These are phyloP conservation scores for Ambrosia artemisiifolia DNA, from an alignment of 129 eudicot species.

Conservation along the genomic window DNA sequence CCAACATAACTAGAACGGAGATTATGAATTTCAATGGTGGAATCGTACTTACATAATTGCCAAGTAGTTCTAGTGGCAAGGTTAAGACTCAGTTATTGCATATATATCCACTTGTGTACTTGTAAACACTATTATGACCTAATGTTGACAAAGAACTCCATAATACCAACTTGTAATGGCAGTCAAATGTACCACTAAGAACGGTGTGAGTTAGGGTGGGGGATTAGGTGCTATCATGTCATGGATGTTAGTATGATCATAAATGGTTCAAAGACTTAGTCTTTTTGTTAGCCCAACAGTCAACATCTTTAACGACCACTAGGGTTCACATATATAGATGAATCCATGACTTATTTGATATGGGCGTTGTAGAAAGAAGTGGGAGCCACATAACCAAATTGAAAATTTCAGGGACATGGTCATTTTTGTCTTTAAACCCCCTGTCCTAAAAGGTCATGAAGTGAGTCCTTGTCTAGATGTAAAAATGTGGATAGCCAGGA, in stretches of 20 bases:
- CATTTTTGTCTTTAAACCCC: slow-evolving; percentile 24
- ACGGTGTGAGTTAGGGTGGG: slow-evolving; percentile 23
- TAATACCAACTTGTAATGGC: slow-evolving; percentile 26
- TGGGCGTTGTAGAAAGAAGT: slow-evolving; percentile 5
- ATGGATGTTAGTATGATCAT: slow-evolving; percentile 6
- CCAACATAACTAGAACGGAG: neutral
- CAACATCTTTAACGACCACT: neutral
- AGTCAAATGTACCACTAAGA: slow-evolving; percentile 20
- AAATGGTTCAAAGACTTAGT: neutral
- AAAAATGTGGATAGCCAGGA: too few species aligned
- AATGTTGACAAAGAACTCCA: slow-evolving; percentile 18
- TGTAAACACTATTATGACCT: slow-evolving; percentile 8
- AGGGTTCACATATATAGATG: slow-evolving; percentile 2
- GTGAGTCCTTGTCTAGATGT: neutral
- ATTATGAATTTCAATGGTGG: neutral
- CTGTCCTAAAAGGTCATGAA: slow-evolving; percentile 17
- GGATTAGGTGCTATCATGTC: slow-evolving; percentile 25
- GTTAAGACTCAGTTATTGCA: neutral
- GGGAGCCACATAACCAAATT: slow-evolving; percentile 9
- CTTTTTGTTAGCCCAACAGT: slow-evolving; percentile 4
- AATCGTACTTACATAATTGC: neutral
- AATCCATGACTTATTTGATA: neutral
- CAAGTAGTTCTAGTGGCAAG: slow-evolving; percentile 10
- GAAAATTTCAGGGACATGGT: slow-evolving; percentile 16
- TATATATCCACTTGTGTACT: neutral